Evolutionary conservation across 1,284 basidiomycete genomes (phyloP), one percentile per base, ranked within the genome.

Genomic region (Fistulinella staudtii): DNA sequence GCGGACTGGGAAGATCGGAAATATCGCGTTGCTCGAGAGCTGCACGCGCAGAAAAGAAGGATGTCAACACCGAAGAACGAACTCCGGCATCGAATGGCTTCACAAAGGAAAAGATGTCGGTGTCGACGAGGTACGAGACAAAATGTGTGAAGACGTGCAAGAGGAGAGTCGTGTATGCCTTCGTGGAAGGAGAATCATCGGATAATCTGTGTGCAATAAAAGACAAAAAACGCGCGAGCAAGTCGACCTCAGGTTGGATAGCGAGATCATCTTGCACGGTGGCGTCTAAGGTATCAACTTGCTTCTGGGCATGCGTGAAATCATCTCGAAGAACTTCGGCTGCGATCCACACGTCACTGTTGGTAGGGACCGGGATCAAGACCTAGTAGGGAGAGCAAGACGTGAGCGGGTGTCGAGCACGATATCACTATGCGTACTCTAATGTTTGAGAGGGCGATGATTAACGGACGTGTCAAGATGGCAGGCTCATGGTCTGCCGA

Each of bases 271-370:
- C 66, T 55, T 81, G 72, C 25, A 63, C 63, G 40, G 74, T 69
- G 42, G 65, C 70, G 57, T 79, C 75, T 59, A 76, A 65, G 47
- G 74, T 70, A 64, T 82, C 76, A 60, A 74, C 47, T 58, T 73
- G 72, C 39, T 74, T 70, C 60, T 87, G 78, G 45, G 76, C 69
- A 63, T 89, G 81, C 47, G 75, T 69, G 65, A 93, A 94, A 54
- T 92, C 88, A 58, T 93, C 90, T 63, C 87, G 77, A 51, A 93
- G 78, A 57, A 92, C 82, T 67, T 93, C 89, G 44, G 90, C 90
- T 41, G 82, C 77, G 58, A 92, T 88, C 91, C 92, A 94, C 66
- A 91, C 82, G 61, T 90, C 79, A 52, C 73, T 59, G 30, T 74
- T 73, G 15, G 87, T 83, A 38, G 89, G 84, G 51, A 94, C 87